Percentiles rank a stretch among this genome's conserved stretches.
These are phyloP conservation scores for Aspergillus panamensis DNA, from an alignment of 495 filamentous ascomycete species.

Conservation along the genomic window DNA sequence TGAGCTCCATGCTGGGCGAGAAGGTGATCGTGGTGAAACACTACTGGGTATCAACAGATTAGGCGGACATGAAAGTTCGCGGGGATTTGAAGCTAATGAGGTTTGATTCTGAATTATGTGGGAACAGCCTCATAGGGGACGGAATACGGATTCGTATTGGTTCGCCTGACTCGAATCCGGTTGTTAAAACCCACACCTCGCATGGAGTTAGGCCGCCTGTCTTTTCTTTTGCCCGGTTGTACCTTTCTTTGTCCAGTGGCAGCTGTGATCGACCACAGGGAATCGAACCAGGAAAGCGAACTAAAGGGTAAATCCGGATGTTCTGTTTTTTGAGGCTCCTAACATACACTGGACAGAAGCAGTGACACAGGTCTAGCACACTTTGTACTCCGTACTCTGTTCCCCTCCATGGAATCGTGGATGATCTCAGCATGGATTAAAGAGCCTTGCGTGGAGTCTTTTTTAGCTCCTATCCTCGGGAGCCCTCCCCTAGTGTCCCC, in stretches of 20 bases:
- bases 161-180: neutral
- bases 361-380: too few relatives aligned
- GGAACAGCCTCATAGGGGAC: neutral
- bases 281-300: neutral
- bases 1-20: conserved; percentile 6
- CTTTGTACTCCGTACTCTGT: too few relatives aligned
- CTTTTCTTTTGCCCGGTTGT: neutral
- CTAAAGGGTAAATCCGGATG: neutral
- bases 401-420: too few relatives aligned
- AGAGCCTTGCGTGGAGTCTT: too few relatives aligned
- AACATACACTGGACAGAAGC: neutral
- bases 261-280: neutral
- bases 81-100: neutral
- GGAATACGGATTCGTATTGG: neutral
- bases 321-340: neutral
- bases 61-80: neutral
- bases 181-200: neutral
- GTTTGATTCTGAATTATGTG: neutral
- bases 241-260: neutral
- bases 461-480: too few relatives aligned
- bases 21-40: neutral
- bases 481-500: too few relatives aligned
- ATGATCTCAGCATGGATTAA: too few relatives aligned
- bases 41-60: neutral
- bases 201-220: neutral